These are phyloP conservation scores for Colletotrichum sojae DNA, from an alignment of 2,329 filamentous ascomycete species.

Conservation along the genomic window DNA sequence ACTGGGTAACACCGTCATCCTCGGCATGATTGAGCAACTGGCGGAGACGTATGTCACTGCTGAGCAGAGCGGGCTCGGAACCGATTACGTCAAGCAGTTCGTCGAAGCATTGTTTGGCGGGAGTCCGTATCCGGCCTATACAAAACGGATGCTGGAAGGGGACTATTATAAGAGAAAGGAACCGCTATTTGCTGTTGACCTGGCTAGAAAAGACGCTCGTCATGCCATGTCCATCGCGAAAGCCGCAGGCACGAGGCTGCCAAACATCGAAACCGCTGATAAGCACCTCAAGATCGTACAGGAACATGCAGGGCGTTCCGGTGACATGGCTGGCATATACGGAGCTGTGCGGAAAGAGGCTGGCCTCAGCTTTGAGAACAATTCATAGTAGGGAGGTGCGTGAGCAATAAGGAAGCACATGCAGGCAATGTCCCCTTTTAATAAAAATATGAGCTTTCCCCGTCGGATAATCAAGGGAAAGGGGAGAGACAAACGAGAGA, in stretches of 20 bases:
- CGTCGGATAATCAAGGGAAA: too few species aligned
- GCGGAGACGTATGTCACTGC: slow-evolving; percentile 84
- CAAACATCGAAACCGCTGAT: slow-evolving; percentile 77
- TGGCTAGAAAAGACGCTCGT: slow-evolving; percentile 85
- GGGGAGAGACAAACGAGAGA: too few species aligned
- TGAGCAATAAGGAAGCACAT: too few species aligned
- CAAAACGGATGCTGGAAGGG: slow-evolving; percentile 79
- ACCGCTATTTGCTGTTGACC: slow-evolving; percentile 86
- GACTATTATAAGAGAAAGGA: slow-evolving; percentile 83
- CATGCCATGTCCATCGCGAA: slow-evolving; percentile 80
- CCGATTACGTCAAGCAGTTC: slow-evolving; percentile 78
- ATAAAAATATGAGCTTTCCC: too few species aligned
- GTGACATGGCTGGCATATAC: slow-evolving; percentile 88
- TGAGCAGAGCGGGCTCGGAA: slow-evolving; percentile 84
- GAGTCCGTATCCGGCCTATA: slow-evolving; percentile 78
- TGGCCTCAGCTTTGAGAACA: slow-evolving; percentile 81
- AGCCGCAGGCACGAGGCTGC: slow-evolving; percentile 72
- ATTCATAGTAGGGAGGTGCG: slow-evolving; percentile 42
- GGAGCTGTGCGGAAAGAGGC: slow-evolving; percentile 82
- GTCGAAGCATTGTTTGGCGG: slow-evolving; percentile 83
- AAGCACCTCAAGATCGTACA: slow-evolving; percentile 78
- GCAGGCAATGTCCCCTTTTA: too few species aligned
- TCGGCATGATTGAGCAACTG: slow-evolving; percentile 86
- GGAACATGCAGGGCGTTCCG: slow-evolving; percentile 75
- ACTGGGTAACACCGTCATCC: slow-evolving; percentile 87